These are phyloP conservation scores for Fusarium mangiferae DNA, from an alignment of 2,329 filamentous ascomycete genomes.

Conservation along the genomic window DNA sequence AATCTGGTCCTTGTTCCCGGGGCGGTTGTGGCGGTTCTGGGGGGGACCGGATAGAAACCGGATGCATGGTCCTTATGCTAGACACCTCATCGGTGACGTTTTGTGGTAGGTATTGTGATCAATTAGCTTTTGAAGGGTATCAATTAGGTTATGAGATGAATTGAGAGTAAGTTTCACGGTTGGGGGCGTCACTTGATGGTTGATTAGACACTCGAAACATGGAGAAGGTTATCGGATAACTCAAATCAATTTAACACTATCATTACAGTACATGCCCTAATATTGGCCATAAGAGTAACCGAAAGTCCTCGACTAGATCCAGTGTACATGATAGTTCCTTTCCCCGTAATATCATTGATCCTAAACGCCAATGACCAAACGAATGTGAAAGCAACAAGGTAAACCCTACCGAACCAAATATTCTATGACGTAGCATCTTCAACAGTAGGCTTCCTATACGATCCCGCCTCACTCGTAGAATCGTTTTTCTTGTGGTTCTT, in stretches of 20 bases:
- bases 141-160: background rate
- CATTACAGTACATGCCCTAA: slow-evolving; percentile 11
- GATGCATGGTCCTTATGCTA: slow-evolving; percentile 10
- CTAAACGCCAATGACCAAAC: slow-evolving; percentile 28
- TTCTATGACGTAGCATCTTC: slow-evolving; percentile 25
- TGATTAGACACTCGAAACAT: background rate
- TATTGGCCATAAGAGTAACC: background rate
- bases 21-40: slow-evolving; percentile 13
- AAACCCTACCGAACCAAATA: background rate
- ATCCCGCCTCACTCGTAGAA: slow-evolving; percentile 25
- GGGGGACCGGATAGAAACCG: slow-evolving; percentile 24
- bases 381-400: background rate
- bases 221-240: background rate
- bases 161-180: background rate
- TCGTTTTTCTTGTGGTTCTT: slow-evolving; percentile 13
- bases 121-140: background rate
- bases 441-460: slow-evolving; percentile 41
- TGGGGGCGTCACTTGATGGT: background rate
- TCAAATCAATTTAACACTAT: slow-evolving; percentile 17
- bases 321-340: slow-evolving; percentile 9
- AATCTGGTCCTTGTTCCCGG: slow-evolving; percentile 9
- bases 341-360: background rate
- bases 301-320: background rate
- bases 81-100: slow-evolving; percentile 21
- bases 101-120: background rate